These are phyloP conservation scores for Bauhinia variegata DNA, from an alignment of 306 rosid species.

Conservation along the genomic window DNA sequence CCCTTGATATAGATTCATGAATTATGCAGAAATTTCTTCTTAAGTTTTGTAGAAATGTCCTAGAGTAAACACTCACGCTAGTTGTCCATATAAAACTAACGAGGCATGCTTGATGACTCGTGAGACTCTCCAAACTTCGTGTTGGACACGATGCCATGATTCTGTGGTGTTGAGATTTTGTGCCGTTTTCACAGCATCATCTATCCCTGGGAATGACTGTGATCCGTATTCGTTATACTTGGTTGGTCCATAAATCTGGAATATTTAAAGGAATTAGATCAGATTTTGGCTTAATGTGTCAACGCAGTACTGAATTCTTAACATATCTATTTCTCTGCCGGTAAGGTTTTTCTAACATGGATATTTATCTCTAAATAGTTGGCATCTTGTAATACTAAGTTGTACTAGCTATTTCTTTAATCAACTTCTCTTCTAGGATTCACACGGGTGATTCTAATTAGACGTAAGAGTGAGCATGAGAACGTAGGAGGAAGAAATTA, in stretches of 20 bases:
- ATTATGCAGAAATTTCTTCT: no score
- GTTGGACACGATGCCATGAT: conserved; percentile 66
- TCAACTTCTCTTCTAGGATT: no score
- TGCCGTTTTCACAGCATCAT: conserved; percentile 54
- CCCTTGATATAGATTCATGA: no score
- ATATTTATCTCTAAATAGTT: no score
- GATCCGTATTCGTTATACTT: conserved; percentile 66
- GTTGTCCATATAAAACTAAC: conserved; percentile 53
- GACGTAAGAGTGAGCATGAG: neutral
- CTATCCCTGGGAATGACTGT: conserved; percentile 64
- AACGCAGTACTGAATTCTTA: neutral
- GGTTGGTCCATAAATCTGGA: conserved; percentile 68
- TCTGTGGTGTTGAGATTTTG: conserved; percentile 43
- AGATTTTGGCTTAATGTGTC: neutral
- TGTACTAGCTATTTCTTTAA: no score
- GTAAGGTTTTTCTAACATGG: no score
- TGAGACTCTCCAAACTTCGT: conserved; percentile 71
- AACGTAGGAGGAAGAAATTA: neutral
- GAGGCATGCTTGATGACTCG: conserved; percentile 65
- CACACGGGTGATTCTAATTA: no score
- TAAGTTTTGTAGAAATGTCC: no score
- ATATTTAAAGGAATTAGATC: neutral
- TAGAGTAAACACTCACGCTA: conserved; percentile 44
- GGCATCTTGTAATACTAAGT: no score
- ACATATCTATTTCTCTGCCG: no score